A percentile compares a stretch with the other conserved stretches of the same genome.
phyloP scores from a whole-genome alignment of 495 filamentous ascomycete species.

The Penicillium tannophilum region DNA sequence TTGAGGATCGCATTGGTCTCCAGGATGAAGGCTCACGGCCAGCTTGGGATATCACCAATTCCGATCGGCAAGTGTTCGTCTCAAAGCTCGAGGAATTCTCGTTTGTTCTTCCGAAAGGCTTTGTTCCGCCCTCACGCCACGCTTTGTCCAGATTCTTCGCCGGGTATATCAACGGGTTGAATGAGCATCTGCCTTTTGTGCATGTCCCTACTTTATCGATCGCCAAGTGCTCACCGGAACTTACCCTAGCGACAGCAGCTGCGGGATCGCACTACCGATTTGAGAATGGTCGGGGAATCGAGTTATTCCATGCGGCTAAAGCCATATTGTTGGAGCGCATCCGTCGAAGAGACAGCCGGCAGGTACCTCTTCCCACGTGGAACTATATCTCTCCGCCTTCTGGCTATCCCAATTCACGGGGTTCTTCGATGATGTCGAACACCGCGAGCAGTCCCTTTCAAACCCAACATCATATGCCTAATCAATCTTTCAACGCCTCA shows the following conservation, averaged over 20 bases:
- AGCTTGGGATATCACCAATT: slow-evolving; percentile 66
- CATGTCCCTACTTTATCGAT: slow-evolving; percentile 52
- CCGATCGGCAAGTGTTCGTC: slow-evolving; percentile 63
- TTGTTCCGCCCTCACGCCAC: slow-evolving; percentile 58
- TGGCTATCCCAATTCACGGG: slow-evolving; percentile 42
- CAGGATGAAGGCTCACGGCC: slow-evolving; percentile 49
- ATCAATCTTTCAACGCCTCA: slow-evolving; percentile 35
- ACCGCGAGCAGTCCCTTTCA: slow-evolving; percentile 45
- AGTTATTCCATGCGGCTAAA: slow-evolving; percentile 67
- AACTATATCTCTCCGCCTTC: slow-evolving; percentile 45
- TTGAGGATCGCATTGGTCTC: slow-evolving; percentile 52
- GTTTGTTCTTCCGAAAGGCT: slow-evolving; percentile 64
- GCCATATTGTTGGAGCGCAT: slow-evolving; percentile 50
- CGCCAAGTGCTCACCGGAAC: slow-evolving; percentile 46
- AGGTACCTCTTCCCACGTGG: slow-evolving; percentile 47
- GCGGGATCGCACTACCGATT: slow-evolving; percentile 60
- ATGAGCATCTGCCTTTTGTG: slow-evolving; percentile 53
- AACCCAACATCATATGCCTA: slow-evolving; percentile 30
- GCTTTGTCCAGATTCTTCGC: slow-evolving; percentile 50
- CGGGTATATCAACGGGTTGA: slow-evolving; percentile 52
- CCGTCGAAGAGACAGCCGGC: slow-evolving; percentile 48
- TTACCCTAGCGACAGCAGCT: slow-evolving; percentile 50
- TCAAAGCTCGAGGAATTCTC: slow-evolving; percentile 67
- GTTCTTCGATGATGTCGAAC: slow-evolving; percentile 43
- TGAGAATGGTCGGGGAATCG: slow-evolving; percentile 65